phyloP scores from a whole-genome alignment of 495 filamentous ascomycete species.

The Aspergillus leporis region DNA sequence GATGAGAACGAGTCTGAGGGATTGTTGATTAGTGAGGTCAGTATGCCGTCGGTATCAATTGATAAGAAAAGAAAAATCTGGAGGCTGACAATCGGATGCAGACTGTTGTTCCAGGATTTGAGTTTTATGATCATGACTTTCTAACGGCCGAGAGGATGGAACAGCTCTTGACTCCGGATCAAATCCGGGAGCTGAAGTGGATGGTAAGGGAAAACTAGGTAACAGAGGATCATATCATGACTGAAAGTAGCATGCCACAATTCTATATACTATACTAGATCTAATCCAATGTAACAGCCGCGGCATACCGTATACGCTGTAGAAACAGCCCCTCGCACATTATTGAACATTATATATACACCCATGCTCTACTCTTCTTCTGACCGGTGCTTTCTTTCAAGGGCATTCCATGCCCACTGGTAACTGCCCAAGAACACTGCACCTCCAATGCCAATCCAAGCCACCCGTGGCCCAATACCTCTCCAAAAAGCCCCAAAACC shows the following conservation, averaged over 20 bases:
- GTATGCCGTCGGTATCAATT: slow-evolving; percentile 1
- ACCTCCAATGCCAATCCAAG: slow-evolving; percentile 93
- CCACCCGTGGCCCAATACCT: slow-evolving; percentile 82
- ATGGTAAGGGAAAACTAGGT: slow-evolving; percentile 26
- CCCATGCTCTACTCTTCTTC: slow-evolving; percentile 14
- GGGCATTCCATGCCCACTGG: slow-evolving; percentile 79
- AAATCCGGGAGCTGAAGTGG: slow-evolving; percentile 51
- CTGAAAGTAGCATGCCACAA: too few relatives aligned
- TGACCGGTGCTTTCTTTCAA: slow-evolving; percentile 46
- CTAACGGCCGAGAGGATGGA: slow-evolving; percentile 42
- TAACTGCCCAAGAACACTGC: slow-evolving; percentile 96
- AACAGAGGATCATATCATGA: too few relatives aligned
- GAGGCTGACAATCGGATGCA: slow-evolving; percentile 12
- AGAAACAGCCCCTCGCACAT: background rate
- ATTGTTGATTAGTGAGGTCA: slow-evolving; percentile 63
- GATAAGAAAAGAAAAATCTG: background rate
- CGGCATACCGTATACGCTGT: background rate
- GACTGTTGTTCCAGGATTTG: slow-evolving; percentile 66
- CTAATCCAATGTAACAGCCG: background rate
- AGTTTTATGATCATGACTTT: slow-evolving; percentile 65
- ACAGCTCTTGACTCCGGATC: slow-evolving; percentile 47
- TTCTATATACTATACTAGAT: background rate
- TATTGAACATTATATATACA: slow-evolving; percentile 14
- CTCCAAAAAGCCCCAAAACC: slow-evolving; percentile 81
- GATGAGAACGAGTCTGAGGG: slow-evolving; percentile 39